Conservation (phyloP, 2,329 filamentous ascomycete genomes). For the Colletotrichum brevisporum region DNA sequence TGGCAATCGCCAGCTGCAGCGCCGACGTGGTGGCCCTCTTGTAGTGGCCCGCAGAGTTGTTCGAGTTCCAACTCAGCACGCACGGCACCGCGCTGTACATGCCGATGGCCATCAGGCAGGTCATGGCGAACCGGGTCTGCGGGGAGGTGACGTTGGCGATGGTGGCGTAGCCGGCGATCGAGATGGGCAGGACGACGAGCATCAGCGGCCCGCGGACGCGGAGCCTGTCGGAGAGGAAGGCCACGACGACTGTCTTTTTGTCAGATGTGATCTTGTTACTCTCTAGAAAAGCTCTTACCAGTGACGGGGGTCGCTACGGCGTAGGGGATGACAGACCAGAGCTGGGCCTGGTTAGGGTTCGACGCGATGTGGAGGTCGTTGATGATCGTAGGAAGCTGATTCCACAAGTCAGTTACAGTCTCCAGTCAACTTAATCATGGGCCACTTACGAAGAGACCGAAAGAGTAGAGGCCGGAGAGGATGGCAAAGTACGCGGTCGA, state of each 20-base stretch:
- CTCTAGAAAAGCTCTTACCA: constrained; percentile 50
- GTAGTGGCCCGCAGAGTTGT: constrained; percentile 78
- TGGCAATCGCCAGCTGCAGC: constrained; percentile 76
- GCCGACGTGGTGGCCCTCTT: constrained; percentile 78
- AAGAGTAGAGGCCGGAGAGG: constrained; percentile 71
- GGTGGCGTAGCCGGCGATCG: constrained; percentile 75
- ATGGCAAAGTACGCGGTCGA: constrained; percentile 74
- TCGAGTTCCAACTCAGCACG: constrained; percentile 76
- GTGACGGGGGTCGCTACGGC: constrained; percentile 71
- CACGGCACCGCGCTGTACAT: constrained; percentile 75
- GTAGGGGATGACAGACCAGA: constrained; percentile 76
- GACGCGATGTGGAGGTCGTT: constrained; percentile 67
- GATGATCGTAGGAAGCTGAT: constrained; percentile 74
- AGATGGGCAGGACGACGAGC: constrained; percentile 73
- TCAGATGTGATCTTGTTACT: accelerated
- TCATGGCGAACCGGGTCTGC: constrained; percentile 74
- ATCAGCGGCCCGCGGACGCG: constrained; percentile 73
- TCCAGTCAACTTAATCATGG: too few relatives aligned
- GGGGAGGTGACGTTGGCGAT: constrained; percentile 69
- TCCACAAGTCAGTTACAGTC: constrained; percentile 1
- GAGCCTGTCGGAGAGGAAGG: constrained; percentile 72
- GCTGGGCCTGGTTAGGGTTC: constrained; percentile 69
- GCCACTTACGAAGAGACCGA: constrained; percentile 71
- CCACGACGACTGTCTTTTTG: constrained; percentile 59
- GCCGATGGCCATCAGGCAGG: constrained; percentile 76